Conservation (phyloP, 2,329 filamentous ascomycete species). For the Hymenoscyphus occultus region DNA sequence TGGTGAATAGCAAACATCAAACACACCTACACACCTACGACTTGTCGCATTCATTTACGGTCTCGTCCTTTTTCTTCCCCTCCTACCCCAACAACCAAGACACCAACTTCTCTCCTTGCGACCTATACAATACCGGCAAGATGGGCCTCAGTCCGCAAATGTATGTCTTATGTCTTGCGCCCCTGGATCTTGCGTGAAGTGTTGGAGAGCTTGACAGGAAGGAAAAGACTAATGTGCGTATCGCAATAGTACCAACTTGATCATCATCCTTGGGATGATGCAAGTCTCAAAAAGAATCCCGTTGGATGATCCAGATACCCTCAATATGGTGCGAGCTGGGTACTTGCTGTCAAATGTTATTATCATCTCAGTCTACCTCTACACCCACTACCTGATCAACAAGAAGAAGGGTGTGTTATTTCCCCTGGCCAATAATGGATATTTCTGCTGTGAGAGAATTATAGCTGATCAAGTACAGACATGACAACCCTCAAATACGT, state of each 20-base stretch:
- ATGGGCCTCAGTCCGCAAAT: constrained; percentile 52
- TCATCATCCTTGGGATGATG: constrained; percentile 97
- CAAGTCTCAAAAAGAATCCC: constrained; percentile 94
- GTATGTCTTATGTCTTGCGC: background rate
- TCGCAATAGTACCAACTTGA: constrained; percentile 73
- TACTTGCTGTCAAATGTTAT: constrained; percentile 70
- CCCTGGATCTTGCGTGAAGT: background rate
- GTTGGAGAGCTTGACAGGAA: constrained; percentile 1
- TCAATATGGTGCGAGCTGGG: constrained; percentile 60
- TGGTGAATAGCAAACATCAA: constrained; percentile 5
- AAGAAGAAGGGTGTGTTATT: constrained; percentile 83
- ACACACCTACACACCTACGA: background rate
- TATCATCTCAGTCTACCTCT: constrained; percentile 81
- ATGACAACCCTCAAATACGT: constrained; percentile 98
- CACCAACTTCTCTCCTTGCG: background rate
- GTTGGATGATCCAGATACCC: constrained; percentile 80
- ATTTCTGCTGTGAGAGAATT: background rate
- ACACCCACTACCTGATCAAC: constrained; percentile 81
- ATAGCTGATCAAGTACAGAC: constrained; percentile 54
- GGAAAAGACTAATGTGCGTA: constrained; percentile 15
- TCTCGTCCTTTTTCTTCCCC: constrained; percentile 5
- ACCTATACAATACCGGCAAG: constrained; percentile 37
- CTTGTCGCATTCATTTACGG: constrained; percentile 26
- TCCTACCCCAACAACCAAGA: background rate
- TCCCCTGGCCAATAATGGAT: background rate